phyloP scores from a whole-genome alignment of 345 rosid species.

The Bruguiera sexangula region DNA sequence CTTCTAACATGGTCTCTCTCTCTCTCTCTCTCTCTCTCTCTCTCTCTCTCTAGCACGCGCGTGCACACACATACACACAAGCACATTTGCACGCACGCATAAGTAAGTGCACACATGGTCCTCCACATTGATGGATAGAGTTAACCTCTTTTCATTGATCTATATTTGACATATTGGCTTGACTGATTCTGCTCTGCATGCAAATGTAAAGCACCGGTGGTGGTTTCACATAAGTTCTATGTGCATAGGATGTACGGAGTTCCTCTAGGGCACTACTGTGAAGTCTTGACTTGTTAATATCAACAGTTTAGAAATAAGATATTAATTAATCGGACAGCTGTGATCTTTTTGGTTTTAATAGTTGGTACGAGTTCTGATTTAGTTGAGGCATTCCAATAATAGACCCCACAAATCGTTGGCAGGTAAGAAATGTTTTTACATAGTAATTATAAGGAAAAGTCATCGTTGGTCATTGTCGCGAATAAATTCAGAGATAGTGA shows the following conservation, averaged over 20 bases:
- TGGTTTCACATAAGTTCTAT: too few relatives aligned
- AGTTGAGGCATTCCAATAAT: neutral
- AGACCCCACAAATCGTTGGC: too few relatives aligned
- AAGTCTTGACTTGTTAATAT: neutral
- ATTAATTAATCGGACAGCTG: neutral
- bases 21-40: constrained; percentile 24
- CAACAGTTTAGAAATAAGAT: neutral
- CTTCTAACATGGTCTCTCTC: constrained; percentile 72
- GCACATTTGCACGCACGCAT: neutral
- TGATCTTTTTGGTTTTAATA: neutral
- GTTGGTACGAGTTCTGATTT: neutral
- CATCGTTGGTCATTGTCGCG: too few relatives aligned
- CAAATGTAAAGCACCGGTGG: neutral
- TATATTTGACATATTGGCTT: neutral
- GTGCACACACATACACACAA: neutral
- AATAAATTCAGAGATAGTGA: too few relatives aligned
- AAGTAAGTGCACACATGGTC: neutral
- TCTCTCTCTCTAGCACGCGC: neutral
- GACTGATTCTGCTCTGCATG: neutral
- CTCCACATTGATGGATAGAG: too few relatives aligned
- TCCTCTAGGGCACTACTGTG: too few relatives aligned
- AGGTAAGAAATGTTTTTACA: too few relatives aligned
- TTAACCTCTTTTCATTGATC: neutral
- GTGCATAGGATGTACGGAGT: too few relatives aligned
- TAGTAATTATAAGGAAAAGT: too few relatives aligned